phyloP scores from a whole-genome alignment of 208 protist species.

The Phytomonas francai region DNA sequence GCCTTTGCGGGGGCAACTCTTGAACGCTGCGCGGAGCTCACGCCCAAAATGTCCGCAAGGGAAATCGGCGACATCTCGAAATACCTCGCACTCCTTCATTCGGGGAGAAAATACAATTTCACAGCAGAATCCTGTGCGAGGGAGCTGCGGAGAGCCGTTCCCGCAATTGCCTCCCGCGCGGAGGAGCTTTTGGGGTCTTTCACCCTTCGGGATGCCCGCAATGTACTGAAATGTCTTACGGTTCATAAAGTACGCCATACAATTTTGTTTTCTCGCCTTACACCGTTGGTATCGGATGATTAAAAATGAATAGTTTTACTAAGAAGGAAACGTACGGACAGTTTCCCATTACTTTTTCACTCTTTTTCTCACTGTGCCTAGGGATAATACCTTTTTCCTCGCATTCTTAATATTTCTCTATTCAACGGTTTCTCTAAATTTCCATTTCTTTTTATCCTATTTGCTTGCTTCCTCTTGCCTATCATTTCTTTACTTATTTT shows the following conservation, averaged over 20 bases:
- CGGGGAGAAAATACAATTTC: slow-evolving; percentile 23
- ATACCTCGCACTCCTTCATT: slow-evolving; percentile 61
- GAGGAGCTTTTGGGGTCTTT: slow-evolving; percentile 64
- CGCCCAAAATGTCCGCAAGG: slow-evolving; percentile 24
- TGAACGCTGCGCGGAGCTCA: slow-evolving; percentile 29
- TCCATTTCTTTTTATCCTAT: not conserved
- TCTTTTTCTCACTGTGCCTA: no score
- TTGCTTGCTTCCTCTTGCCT: not conserved
- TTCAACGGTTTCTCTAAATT: not conserved
- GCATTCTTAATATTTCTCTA: no score
- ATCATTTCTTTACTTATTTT: not conserved
- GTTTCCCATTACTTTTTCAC: not conserved
- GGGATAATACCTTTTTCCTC: no score
- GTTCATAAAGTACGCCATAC: slow-evolving; percentile 72
- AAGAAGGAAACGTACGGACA: not conserved
- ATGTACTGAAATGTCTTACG: slow-evolving; percentile 66
- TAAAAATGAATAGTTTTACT: not conserved
- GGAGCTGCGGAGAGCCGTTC: slow-evolving; percentile 57
- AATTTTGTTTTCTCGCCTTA: slow-evolving; percentile 59
- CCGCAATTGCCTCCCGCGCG: slow-evolving; percentile 43
- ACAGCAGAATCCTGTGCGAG: slow-evolving; percentile 31
- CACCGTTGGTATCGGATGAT: not conserved
- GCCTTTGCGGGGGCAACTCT: slow-evolving; percentile 45
- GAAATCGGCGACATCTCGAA: slow-evolving; percentile 64
- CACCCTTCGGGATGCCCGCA: slow-evolving; percentile 53